These are phyloP conservation scores for Trametopsis cervina DNA, from an alignment of 768 basidiomycete genomes.

Conservation along the genomic window DNA sequence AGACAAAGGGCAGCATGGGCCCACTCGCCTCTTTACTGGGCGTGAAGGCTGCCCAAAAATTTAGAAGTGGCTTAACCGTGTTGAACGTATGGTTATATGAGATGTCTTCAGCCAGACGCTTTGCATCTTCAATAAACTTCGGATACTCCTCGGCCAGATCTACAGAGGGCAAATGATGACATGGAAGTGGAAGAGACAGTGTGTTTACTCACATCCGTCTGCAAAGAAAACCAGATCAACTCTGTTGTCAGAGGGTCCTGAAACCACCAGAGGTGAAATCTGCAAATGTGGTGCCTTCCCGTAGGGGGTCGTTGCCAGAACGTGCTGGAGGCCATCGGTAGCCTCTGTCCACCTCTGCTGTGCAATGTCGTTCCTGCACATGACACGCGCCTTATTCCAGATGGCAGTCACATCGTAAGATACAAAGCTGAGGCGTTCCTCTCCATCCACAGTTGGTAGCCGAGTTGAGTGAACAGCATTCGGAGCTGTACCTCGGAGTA, in stretches of 20 bases:
- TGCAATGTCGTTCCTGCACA: background rate
- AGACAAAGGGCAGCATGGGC: background rate
- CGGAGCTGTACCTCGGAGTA: constrained; percentile 8
- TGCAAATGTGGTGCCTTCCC: constrained; percentile 22
- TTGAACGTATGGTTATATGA: constrained; percentile 71
- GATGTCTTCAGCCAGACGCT: constrained; percentile 59
- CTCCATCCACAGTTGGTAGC: constrained; percentile 3
- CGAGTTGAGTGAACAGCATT: background rate
- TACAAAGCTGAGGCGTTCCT: constrained; percentile 15
- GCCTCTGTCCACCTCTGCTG: background rate
- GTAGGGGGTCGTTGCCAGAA: background rate
- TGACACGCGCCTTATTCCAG: constrained; percentile 3
- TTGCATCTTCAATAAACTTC: constrained; percentile 63
- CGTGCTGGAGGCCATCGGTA: constrained; percentile 1
- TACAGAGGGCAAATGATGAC: constrained; percentile 19
- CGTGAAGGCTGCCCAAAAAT: constrained; percentile 77
- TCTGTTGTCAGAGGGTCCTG: constrained; percentile 58
- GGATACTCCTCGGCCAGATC: constrained; percentile 48
- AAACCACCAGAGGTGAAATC: constrained; percentile 48
- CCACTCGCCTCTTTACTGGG: constrained; percentile 60
- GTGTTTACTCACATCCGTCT: constrained; percentile 58
- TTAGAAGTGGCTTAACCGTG: constrained; percentile 67
- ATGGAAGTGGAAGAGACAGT: background rate
- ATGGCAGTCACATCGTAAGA: constrained; percentile 1
- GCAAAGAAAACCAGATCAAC: constrained; percentile 73